Conservation (phyloP, 176 grass and related monocot species). For the Typha latifolia region DNA sequence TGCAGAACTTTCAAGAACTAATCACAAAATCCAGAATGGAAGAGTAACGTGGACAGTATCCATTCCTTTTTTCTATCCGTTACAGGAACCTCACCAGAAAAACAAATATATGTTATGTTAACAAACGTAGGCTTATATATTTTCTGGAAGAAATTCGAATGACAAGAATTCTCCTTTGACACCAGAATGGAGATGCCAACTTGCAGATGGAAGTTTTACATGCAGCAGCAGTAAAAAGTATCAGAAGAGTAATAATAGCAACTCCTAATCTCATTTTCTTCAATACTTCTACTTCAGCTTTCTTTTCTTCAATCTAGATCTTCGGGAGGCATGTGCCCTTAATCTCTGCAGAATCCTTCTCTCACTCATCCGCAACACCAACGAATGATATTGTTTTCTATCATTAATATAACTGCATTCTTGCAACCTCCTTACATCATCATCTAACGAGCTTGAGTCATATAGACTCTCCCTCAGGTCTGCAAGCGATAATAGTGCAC, state of each 20-base stretch:
- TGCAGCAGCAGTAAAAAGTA: neutral
- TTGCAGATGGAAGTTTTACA: neutral
- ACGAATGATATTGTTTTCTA: slow-evolving; percentile 61
- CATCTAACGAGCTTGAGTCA: slow-evolving; percentile 36
- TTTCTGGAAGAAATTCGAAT: too few relatives aligned
- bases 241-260: too few relatives aligned
- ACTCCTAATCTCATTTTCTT: neutral
- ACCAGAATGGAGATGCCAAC: neutral
- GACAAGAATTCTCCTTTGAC: too few relatives aligned
- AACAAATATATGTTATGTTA: too few relatives aligned
- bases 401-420: slow-evolving; percentile 33
- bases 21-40: too few relatives aligned
- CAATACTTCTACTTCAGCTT: slow-evolving; percentile 23
- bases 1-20: too few relatives aligned
- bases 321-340: slow-evolving; percentile 35
- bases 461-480: slow-evolving; percentile 65
- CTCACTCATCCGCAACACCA: slow-evolving; percentile 59
- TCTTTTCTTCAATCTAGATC: slow-evolving; percentile 50
- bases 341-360: slow-evolving; percentile 61
- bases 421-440: slow-evolving; percentile 32
- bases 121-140: too few relatives aligned
- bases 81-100: too few relatives aligned
- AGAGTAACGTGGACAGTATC: too few relatives aligned
- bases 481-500: slow-evolving; percentile 48
- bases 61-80: too few relatives aligned